Conservation (phyloP, 768 basidiomycete genomes). For the Cystofilobasidium macerans region DNA sequence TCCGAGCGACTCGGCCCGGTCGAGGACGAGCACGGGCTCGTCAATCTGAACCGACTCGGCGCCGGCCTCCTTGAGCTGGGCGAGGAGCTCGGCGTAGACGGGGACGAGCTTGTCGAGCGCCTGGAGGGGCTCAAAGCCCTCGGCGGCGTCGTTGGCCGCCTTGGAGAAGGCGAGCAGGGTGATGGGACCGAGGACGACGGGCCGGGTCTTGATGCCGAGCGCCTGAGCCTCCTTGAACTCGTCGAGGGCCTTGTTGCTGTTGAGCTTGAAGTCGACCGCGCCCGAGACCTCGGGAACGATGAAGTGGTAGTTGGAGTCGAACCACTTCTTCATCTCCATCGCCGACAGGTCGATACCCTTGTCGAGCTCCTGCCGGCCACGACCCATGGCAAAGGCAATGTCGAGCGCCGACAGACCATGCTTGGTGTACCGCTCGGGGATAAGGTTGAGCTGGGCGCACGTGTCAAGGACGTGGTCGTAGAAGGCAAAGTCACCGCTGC, state of each 20-base stretch:
- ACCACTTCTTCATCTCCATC: slow-evolving; percentile 99
- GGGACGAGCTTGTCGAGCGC: slow-evolving; percentile 81
- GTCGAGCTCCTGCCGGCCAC: slow-evolving; percentile 72
- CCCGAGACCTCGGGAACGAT: slow-evolving; percentile 94
- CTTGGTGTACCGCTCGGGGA: slow-evolving; percentile 57
- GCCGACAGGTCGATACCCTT: slow-evolving; percentile 92
- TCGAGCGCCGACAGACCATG: slow-evolving; percentile 79
- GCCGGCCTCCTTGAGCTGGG: slow-evolving; percentile 83
- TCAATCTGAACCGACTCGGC: slow-evolving; percentile 93
- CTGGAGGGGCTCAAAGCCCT: slow-evolving; percentile 80
- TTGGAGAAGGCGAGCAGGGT: slow-evolving; percentile 92
- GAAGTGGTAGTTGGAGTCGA: slow-evolving; percentile 97
- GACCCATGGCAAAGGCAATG: slow-evolving; percentile 97
- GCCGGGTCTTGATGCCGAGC: slow-evolving; percentile 78
- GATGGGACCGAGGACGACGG: slow-evolving; percentile 88
- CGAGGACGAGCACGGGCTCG: slow-evolving; percentile 90
- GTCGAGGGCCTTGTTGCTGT: slow-evolving; percentile 86
- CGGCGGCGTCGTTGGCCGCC: slow-evolving; percentile 66
- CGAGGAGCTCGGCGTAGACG: slow-evolving; percentile 78
- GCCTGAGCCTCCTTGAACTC: slow-evolving; percentile 92
- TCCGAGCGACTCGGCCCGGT: slow-evolving; percentile 63
- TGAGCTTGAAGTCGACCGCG: slow-evolving; percentile 81
- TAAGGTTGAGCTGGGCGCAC: slow-evolving; percentile 83
- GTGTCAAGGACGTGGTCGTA: slow-evolving; percentile 99
- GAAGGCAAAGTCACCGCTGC: slow-evolving; percentile 92